Evolutionary conservation across 345 rosid genomes (phyloP).

Genomic region (Aethionema arabicum): DNA sequence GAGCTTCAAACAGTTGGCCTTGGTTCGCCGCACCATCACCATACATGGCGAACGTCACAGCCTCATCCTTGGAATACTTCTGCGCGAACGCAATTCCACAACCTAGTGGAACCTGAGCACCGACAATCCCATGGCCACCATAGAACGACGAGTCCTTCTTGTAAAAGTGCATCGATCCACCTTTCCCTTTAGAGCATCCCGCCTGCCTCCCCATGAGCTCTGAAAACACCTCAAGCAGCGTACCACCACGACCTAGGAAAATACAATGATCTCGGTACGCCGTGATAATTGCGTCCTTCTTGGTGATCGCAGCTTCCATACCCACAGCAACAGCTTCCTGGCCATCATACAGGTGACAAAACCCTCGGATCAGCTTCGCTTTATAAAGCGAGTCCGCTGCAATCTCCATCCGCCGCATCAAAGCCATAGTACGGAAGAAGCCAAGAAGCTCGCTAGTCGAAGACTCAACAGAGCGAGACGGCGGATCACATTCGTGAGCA

Average conservation of each 20-base stretch:
- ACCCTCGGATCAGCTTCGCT: constrained; percentile 96
- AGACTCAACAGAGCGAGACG: constrained; percentile 81
- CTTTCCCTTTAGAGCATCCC: constrained; percentile 89
- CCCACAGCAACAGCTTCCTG: constrained; percentile 95
- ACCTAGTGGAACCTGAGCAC: constrained; percentile 94
- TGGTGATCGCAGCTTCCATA: constrained; percentile 94
- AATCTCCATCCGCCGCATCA: constrained; percentile 95
- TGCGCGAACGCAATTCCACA: constrained; percentile 98
- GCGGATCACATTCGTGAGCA: constrained; percentile 75
- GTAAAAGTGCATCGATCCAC: constrained; percentile 98
- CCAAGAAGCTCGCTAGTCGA: constrained; percentile 57
- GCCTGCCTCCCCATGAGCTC: constrained; percentile 93
- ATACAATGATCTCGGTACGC: constrained; percentile 93
- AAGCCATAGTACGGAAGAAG: constrained; percentile 83
- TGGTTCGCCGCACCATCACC: constrained; percentile 99
- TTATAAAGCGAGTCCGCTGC: constrained; percentile 98
- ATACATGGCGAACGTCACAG: constrained; percentile 77
- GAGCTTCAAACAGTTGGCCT: constrained; percentile 94
- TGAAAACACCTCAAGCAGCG: constrained; percentile 62
- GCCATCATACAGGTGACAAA: constrained; percentile 98
- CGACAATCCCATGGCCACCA: constrained; percentile 97
- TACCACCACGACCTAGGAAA: constrained; percentile 83
- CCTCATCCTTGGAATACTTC: constrained; percentile 81
- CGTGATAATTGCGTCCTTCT: constrained; percentile 79
- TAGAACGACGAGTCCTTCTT: constrained; percentile 78